Base-by-base conservation (phyloP, 805 yeast genomes). In the Cyberlindnera lachancei region DNA sequence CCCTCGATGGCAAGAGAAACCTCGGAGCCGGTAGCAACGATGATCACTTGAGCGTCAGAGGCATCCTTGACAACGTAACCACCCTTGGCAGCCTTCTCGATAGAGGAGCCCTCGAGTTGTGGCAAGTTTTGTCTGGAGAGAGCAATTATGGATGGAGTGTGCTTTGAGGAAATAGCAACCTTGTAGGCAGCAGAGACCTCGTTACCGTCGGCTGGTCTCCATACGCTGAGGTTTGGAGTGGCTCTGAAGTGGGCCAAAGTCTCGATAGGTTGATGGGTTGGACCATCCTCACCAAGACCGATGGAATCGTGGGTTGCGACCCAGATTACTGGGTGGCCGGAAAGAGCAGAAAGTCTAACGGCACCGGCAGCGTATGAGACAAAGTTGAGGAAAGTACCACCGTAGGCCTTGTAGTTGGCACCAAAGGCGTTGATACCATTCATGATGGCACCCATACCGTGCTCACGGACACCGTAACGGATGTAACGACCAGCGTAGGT, bases 381-480 rank as follows among this genome's bases (percentile, higher is more conserved):
- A 52, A 90, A 90, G 78, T 92, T 90, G 63, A 90, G 73, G 87
- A 90, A 90, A 56, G 98, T 90, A 66, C 95, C 97, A 62, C 96
- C 96, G 68, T 79, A 88, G 50, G 87, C 79, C 63, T 79, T 82
- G 73, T 70, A 76, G 68, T 84, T 85, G 44, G 82, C 83, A 66
- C 82, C 82, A 56, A 66, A 90, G 35, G 96, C 96, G 38, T 92
- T 72, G 51, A 90, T 82, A 80, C 98, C 98, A 67, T 92, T 90
- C 77, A 88, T 73, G 61, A 88, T 82, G 45, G 96, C 96, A 68
- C 95, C 96, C 96, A 90, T 87, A 63, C 85, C 96, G 66, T 92
- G 97, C 73, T 90, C 98, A 68, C 98, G 82, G 46, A 90, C 95
- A 79, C 98, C 98, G 62, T 80, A 90, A 69, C 96, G 81, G 64